A percentile compares a stretch with the other conserved stretches of the same genome.
phyloP scores from a whole-genome alignment of 305 asterid species.

The Galium porrigens region DNA sequence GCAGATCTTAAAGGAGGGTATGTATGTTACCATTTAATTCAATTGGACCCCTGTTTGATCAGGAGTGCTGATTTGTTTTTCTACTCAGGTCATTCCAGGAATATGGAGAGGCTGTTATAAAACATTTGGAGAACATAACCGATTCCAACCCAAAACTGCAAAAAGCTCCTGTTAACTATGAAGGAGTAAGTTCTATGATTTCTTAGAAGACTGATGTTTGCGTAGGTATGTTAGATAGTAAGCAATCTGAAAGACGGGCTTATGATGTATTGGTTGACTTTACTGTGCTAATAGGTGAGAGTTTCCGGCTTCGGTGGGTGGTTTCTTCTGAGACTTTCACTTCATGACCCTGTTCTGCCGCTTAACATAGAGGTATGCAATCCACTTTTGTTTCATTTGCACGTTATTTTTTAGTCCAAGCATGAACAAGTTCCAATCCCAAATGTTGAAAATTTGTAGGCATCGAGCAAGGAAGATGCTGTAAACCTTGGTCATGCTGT shows the following conservation, averaged over 20 bases:
- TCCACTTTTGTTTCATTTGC: background rate
- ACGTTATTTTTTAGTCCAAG: no score
- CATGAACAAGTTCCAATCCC: background rate
- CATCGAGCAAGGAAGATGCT: slow-evolving; percentile 61
- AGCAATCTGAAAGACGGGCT: background rate
- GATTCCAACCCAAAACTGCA: slow-evolving; percentile 50
- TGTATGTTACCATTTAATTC: slow-evolving; percentile 31
- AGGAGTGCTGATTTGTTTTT: slow-evolving; percentile 10
- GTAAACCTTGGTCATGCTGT: slow-evolving; percentile 60
- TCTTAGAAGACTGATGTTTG: background rate
- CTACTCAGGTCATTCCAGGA: slow-evolving; percentile 64
- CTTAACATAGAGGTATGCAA: slow-evolving; percentile 74
- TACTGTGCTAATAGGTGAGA: slow-evolving; percentile 41
- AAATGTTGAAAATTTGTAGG: slow-evolving; percentile 29
- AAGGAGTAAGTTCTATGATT: slow-evolving; percentile 57
- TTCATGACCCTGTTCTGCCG: slow-evolving; percentile 92
- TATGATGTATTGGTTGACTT: slow-evolving; percentile 2
- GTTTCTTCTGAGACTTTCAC: slow-evolving; percentile 92
- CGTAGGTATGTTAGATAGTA: background rate
- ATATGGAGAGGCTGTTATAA: slow-evolving; percentile 80
- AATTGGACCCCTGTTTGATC: slow-evolving; percentile 1
- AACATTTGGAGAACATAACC: slow-evolving; percentile 38
- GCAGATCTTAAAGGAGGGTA: slow-evolving; percentile 85
- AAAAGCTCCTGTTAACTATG: slow-evolving; percentile 85
- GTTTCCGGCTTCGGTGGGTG: slow-evolving; percentile 95